These are phyloP conservation scores for Pyrenochaeta sp. DNA, from an alignment of 2,329 filamentous ascomycete genomes.

Conservation along the genomic window DNA sequence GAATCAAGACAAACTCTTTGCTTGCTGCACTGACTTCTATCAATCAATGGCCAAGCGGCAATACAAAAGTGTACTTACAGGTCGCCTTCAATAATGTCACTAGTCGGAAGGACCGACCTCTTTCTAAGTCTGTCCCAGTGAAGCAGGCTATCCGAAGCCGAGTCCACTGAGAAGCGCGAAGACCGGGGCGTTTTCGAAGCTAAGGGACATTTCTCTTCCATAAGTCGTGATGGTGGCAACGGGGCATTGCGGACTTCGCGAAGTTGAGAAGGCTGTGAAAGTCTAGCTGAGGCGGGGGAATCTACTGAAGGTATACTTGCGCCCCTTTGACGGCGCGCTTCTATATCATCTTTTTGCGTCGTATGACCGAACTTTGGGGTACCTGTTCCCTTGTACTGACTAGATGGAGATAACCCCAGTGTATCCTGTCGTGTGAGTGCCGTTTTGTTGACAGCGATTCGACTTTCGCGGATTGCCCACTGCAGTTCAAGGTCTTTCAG, in stretches of 20 bases:
- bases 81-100: conserved; percentile 25
- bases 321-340: background rate
- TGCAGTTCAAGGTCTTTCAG: conserved; percentile 1
- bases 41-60: background rate
- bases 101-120: conserved; percentile 5
- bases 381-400: no score
- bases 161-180: background rate
- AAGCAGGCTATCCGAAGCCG: background rate
- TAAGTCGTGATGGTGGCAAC: background rate
- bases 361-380: no score
- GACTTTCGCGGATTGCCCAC: conserved; percentile 6
- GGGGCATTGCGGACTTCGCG: background rate
- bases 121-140: background rate
- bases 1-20: conserved; percentile 29
- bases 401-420: no score
- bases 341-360: background rate
- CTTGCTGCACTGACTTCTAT: conserved; percentile 15
- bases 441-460: background rate
- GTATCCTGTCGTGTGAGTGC: background rate
- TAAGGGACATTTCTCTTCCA: background rate
- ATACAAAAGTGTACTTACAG: conserved; percentile 17
- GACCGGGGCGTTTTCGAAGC: background rate
- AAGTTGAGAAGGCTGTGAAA: no score
- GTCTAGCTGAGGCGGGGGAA: no score
- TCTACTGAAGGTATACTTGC: no score